A percentile compares a stretch with the other conserved stretches of the same genome.
phyloP scores from a whole-genome alignment of 2,329 filamentous ascomycete species.

The Fusarium sp. region DNA sequence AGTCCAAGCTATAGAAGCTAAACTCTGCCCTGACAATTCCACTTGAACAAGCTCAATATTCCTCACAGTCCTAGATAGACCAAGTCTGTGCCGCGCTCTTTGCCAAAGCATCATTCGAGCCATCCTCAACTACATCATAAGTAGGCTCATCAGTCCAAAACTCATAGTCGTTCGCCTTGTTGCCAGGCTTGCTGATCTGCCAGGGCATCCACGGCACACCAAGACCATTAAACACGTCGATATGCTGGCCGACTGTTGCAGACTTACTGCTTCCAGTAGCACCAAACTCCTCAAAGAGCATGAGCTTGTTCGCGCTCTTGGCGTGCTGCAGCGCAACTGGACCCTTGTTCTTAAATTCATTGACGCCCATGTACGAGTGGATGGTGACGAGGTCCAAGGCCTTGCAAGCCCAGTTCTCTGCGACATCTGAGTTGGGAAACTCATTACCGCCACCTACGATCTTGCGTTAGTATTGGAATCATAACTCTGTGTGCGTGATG shows the following conservation, averaged over 20 bases:
- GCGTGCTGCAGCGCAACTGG: neutral
- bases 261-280: neutral
- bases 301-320: neutral
- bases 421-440: neutral
- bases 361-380: neutral
- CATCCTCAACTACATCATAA: neutral
- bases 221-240: neutral
- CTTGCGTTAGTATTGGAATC: neutral
- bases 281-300: neutral
- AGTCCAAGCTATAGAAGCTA: neutral
- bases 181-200: neutral
- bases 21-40: too few relatives aligned
- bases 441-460: neutral
- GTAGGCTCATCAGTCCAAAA: neutral
- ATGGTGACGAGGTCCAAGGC: neutral
- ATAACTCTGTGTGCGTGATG: fast-evolving
- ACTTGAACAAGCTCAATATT: fast-evolving
- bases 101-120: neutral
- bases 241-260: neutral
- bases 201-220: neutral
- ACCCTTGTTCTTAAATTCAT: neutral
- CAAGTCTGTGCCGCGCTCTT: neutral
- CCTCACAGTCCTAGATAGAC: neutral
- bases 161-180: neutral
- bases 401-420: neutral